phyloP scores from a whole-genome alignment of 148 eudicot genomes.

The Euryodendron excelsum region DNA sequence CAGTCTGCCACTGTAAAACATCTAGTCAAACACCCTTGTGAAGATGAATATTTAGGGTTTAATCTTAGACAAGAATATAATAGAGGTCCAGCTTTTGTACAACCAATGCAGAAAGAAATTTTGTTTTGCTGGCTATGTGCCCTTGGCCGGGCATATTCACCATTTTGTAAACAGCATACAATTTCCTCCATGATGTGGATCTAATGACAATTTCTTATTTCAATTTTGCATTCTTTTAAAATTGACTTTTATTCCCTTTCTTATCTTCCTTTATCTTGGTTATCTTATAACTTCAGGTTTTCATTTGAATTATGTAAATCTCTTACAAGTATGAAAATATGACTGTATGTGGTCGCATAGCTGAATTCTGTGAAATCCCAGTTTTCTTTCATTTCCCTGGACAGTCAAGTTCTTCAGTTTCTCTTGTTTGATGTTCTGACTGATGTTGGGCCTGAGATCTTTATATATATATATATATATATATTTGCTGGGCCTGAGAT shows the following conservation, averaged over 20 bases:
- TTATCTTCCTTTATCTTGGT: background rate
- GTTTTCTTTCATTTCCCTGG: constrained; percentile 6
- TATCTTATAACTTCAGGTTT: background rate
- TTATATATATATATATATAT: background rate
- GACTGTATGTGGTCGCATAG: background rate
- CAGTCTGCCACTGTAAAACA: too few species aligned
- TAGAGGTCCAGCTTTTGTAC: too few species aligned
- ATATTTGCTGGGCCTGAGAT: background rate
- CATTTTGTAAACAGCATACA: too few species aligned
- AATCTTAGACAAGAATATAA: too few species aligned
- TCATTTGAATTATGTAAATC: background rate
- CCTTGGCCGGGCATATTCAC: too few species aligned
- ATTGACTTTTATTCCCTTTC: too few species aligned
- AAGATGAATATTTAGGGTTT: too few species aligned
- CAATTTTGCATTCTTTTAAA: too few species aligned
- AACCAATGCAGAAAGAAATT: too few species aligned
- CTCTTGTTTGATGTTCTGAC: too few species aligned
- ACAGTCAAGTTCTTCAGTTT: background rate
- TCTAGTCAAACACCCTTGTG: too few species aligned
- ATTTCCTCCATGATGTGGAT: background rate
- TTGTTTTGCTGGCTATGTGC: too few species aligned
- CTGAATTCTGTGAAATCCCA: background rate
- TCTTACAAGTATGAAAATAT: background rate
- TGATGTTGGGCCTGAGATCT: background rate
- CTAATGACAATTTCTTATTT: background rate